Evolutionary conservation across 2,329 filamentous ascomycete genomes (phyloP).

Genomic region (Thelonectria discophora): DNA sequence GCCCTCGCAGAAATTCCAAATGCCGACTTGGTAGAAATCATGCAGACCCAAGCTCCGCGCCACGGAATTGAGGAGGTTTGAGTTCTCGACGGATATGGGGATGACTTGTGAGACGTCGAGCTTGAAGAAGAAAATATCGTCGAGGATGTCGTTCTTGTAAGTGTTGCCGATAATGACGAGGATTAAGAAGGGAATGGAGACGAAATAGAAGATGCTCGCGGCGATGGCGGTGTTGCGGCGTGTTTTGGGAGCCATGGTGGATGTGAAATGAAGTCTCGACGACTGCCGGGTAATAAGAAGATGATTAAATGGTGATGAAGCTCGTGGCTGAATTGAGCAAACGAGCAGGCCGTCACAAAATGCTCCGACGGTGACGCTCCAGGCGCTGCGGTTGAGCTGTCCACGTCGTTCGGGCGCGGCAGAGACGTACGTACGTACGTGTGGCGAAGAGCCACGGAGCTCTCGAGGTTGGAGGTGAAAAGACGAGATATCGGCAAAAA

Average conservation of each 20-base stretch:
- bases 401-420: background rate
- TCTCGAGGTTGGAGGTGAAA: background rate
- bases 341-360: background rate
- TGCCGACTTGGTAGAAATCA: slow-evolving; percentile 91
- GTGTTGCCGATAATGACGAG: slow-evolving; percentile 82
- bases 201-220: slow-evolving; percentile 74
- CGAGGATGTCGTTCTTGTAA: slow-evolving; percentile 67
- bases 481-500: slow-evolving; percentile 1
- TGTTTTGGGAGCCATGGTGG: slow-evolving; percentile 38
- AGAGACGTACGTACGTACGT: background rate
- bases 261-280: background rate
- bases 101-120: slow-evolving; percentile 86
- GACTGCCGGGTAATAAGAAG: background rate
- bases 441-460: slow-evolving; percentile 3
- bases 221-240: slow-evolving; percentile 69
- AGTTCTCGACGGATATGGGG: slow-evolving; percentile 74
- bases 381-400: slow-evolving; percentile 4
- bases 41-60: slow-evolving; percentile 86
- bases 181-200: slow-evolving; percentile 81
- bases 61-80: slow-evolving; percentile 83
- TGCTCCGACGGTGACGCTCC: slow-evolving; percentile 9
- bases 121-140: slow-evolving; percentile 82
- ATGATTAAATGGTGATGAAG: background rate
- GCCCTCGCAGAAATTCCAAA: slow-evolving; percentile 94
- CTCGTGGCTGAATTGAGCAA: background rate